These are phyloP conservation scores for Eucalyptus pauciflora DNA, from an alignment of 345 rosid genomes.

Conservation along the genomic window DNA sequence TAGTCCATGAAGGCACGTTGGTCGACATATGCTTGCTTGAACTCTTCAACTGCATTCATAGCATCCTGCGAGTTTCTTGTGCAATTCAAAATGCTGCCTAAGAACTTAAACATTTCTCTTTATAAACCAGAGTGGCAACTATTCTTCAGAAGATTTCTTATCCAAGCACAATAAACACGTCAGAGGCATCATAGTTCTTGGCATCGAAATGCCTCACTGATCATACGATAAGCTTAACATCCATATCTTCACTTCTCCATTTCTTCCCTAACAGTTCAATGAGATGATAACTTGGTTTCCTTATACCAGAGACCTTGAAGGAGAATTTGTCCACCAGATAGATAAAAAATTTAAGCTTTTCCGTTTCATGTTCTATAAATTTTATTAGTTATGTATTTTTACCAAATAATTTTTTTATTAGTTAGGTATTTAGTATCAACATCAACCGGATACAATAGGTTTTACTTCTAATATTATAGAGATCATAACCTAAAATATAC, in stretches of 20 bases:
- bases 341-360: too few species aligned
- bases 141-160: constrained; percentile 30
- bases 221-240: neutral
- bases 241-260: neutral
- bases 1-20: constrained; percentile 28
- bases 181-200: constrained; percentile 18
- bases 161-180: constrained; percentile 29
- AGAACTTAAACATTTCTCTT: constrained; percentile 34
- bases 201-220: constrained; percentile 39
- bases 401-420: too few species aligned
- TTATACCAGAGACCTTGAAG: neutral
- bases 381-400: too few species aligned
- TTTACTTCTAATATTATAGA: too few species aligned
- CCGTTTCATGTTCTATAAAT: too few species aligned
- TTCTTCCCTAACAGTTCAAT: neutral
- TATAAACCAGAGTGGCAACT: constrained; percentile 24
- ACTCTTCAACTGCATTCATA: neutral
- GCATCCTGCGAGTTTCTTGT: neutral
- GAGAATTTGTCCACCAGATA: too few species aligned
- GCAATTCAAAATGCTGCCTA: neutral
- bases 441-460: too few species aligned
- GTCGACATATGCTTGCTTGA: constrained; percentile 31
- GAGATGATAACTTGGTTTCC: neutral
- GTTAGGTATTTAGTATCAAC: too few species aligned
- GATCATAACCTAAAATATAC: too few species aligned